A percentile compares a stretch with the other conserved stretches of the same genome.
These are phyloP conservation scores for Aspergillus baeticus DNA, from an alignment of 495 filamentous ascomycete species.

Conservation along the genomic window DNA sequence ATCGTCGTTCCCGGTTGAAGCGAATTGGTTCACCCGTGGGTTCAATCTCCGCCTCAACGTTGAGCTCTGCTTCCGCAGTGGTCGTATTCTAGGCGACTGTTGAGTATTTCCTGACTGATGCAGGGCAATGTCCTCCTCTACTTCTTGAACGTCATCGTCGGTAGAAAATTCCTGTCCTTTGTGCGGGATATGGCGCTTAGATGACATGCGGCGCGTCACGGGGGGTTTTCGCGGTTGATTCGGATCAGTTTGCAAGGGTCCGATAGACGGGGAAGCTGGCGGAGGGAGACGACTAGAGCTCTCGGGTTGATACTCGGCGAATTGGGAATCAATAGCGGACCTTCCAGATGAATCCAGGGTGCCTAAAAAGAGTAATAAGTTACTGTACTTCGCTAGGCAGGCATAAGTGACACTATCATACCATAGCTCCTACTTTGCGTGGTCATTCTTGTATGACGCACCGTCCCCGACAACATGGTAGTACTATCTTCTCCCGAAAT, in stretches of 20 bases:
- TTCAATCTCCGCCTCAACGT: constrained; percentile 67
- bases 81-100: constrained; percentile 39
- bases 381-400: background rate
- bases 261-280: constrained; percentile 55
- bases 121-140: constrained; percentile 57
- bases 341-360: constrained; percentile 36
- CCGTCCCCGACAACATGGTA: constrained; percentile 11
- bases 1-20: constrained; percentile 56
- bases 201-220: constrained; percentile 69
- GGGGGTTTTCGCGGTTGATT: constrained; percentile 67
- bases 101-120: constrained; percentile 34
- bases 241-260: constrained; percentile 51
- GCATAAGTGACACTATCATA: constrained; percentile 11
- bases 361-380: constrained; percentile 26
- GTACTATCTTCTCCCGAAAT: constrained; percentile 15
- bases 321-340: constrained; percentile 24
- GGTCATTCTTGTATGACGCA: constrained; percentile 23
- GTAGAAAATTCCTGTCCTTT: constrained; percentile 89
- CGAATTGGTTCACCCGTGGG: constrained; percentile 55
- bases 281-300: constrained; percentile 23
- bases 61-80: constrained; percentile 53
- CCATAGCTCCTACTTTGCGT: constrained; percentile 38
- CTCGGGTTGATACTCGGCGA: constrained; percentile 36
- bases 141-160: constrained; percentile 84
- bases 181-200: constrained; percentile 70